Evolutionary conservation across 176 grass and related monocot species (phyloP), one percentile per base, ranked within the genome.

Genomic region (Zoysia japonica): DNA sequence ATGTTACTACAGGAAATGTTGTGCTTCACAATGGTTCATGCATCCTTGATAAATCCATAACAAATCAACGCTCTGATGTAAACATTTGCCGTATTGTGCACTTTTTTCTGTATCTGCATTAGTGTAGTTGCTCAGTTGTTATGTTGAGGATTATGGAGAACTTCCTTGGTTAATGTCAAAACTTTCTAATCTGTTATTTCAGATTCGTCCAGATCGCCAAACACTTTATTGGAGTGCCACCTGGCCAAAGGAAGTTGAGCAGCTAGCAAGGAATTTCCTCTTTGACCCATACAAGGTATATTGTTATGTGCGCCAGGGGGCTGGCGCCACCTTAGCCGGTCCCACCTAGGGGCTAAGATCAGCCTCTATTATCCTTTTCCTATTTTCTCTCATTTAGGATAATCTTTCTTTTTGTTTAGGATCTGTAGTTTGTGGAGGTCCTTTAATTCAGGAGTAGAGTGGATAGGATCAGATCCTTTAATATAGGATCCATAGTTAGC

Each of bases 161-260:
- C 52, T 74, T 68, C 14, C 43, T 74, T 78, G 53, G 42, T 74
- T 12, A 59, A 16, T 72, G 5, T 71, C 38, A 61, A 85, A 67
- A 67, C 42, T 48, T 84, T 65, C 28, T 28, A 28, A 50, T 71
- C 43, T 83, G 35, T 19, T 57, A 66, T 85, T 90, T 71, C 84
- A 99, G 96, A 99, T 99, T 83, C 92, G 96, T 71, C 96, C 90
- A 71, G 96, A 96, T 80, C 92, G 96, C 51, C 96, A 99, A 85
- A 99, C 96, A 50, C 84, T 99, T 65, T 99, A 91, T 40, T 99
- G 96, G 96, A 99, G 96, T 79, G 96, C 96, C 81, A 99, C 96
- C 47, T 96, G 96, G 96, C 92, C 92, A 11, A 99, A 99, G 90
- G 96, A 98, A 85, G 96, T 99, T 62, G 96, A 99, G 54, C 96